A percentile compares a stretch with the other conserved stretches of the same genome.
These are phyloP conservation scores for Penicillium sp. DNA, from an alignment of 2,329 filamentous ascomycete genomes.

Conservation along the genomic window DNA sequence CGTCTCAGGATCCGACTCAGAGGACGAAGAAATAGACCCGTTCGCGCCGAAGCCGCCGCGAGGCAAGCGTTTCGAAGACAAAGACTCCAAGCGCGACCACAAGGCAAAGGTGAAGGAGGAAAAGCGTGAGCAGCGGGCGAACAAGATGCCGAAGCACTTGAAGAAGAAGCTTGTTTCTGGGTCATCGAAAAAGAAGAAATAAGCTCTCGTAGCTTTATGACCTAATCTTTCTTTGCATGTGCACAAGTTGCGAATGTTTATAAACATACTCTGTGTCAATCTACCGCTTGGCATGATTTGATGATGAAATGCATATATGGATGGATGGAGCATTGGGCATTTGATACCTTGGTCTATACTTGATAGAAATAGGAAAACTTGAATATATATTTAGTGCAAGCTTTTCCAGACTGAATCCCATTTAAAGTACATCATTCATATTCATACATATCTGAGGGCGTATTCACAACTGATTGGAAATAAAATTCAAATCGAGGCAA, in stretches of 20 bases:
- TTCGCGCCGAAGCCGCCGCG: constrained; percentile 69
- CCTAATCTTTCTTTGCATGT: constrained; percentile 15
- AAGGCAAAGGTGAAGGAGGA: constrained; percentile 92
- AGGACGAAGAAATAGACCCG: constrained; percentile 41
- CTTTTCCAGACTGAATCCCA: not conserved
- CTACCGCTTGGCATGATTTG: constrained; percentile 26
- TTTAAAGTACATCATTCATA: not conserved
- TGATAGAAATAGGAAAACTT: constrained; percentile 13
- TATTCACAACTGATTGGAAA: not conserved
- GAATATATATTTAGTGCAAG: not conserved
- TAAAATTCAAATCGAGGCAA: not conserved
- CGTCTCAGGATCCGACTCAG: constrained; percentile 44
- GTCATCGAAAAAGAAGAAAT: constrained; percentile 39
- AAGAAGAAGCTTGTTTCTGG: constrained; percentile 64
- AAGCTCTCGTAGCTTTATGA: constrained; percentile 11
- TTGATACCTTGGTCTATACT: constrained; percentile 26
- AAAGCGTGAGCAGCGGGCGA: constrained; percentile 86
- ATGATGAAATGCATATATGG: constrained; percentile 29
- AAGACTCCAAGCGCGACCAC: constrained; percentile 83
- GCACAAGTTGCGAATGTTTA: constrained; percentile 14
- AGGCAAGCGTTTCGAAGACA: constrained; percentile 84
- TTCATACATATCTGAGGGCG: not conserved
- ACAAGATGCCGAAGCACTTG: constrained; percentile 92
- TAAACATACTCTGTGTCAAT: constrained; percentile 10
- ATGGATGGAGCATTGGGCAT: constrained; percentile 26